Evolutionary conservation across 2,329 filamentous ascomycete species (phyloP), one percentile per base, ranked within the genome.

Genomic region (Clonostachys solani): DNA sequence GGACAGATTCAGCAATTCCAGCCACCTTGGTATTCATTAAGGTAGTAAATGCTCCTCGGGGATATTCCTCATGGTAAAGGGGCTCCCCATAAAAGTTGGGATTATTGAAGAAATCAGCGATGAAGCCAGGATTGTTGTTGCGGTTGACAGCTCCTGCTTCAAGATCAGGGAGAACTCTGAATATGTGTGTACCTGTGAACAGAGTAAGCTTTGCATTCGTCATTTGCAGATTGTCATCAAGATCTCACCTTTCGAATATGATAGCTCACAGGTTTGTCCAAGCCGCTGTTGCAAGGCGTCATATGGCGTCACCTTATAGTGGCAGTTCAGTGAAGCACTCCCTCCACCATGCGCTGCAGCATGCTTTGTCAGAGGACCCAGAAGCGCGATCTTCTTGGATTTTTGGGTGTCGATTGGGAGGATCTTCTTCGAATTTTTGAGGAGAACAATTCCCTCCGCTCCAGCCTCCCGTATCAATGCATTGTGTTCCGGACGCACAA

Each of bases 371-470:
- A 64, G 61, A 29, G 23, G 23, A 1, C 64, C 64, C 7, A 67
- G 53, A 0, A 67, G 48, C 2, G 60, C 60, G 18, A 60, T 50
- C 10, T 52, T 61, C 46, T 62, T 62, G 12, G 49, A 52, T 5
- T 48, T 47, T 3, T 52, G 40, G 1, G 50, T 51, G 4, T 50
- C 48, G 5, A 50, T 56, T 1, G 49, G 69, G 5, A 81, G 56
- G 2, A 87, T 66, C 3, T 79, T 62, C 12, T 65, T 61, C 23
- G 72, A 69, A 49, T 87, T 87, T 63, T 86, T 85, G 35, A 86
- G 64, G 12, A 86, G 71, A 2, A 86, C 81, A 10, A 84, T 78
- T 0, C 79, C 80, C 47, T 81, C 75, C 1, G 57, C 55, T 4
- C 56, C 57, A 3, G 55, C 52, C 4, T 57, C 52, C 2, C 56